Percentiles rank a stretch among this genome's conserved stretches.
Conservation (phyloP, 257 asterid genomes). For the Nicotiana sylvestris region DNA sequence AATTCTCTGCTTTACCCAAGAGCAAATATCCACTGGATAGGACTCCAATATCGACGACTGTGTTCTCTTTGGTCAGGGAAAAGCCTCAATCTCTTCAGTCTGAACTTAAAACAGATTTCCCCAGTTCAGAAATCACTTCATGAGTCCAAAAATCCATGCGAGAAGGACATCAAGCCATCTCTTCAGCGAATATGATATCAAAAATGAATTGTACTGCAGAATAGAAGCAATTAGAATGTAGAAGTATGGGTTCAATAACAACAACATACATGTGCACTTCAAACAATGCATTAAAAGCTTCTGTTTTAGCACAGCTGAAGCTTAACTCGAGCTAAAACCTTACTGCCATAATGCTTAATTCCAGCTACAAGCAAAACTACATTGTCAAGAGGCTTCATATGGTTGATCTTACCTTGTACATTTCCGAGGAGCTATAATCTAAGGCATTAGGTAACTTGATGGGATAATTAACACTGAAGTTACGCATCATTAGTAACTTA, state of each 20-base stretch:
- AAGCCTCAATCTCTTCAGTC: neutral
- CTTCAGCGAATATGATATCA: slow-evolving; percentile 66
- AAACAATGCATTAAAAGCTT: neutral
- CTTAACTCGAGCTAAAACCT: neutral
- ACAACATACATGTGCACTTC: neutral
- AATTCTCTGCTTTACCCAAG: neutral
- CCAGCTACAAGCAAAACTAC: too few species aligned
- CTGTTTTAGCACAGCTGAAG: neutral
- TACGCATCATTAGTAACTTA: neutral
- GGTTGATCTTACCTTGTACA: too few species aligned
- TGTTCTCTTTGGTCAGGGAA: neutral
- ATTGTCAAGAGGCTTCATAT: too few species aligned
- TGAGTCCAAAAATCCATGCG: neutral
- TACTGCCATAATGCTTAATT: too few species aligned
- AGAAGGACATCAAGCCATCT: slow-evolving; percentile 32
- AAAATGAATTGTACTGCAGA: slow-evolving; percentile 53
- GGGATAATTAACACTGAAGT: neutral
- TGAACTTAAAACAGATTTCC: neutral
- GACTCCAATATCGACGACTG: too few species aligned
- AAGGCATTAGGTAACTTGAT: neutral
- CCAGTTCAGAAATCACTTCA: neutral
- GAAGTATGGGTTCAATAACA: neutral
- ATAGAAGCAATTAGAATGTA: slow-evolving; percentile 3
- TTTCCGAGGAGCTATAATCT: too few species aligned
- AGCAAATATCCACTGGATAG: too few species aligned